phyloP scores from a whole-genome alignment of 805 yeast species.

The Hanseniaspora guilliermondii region DNA sequence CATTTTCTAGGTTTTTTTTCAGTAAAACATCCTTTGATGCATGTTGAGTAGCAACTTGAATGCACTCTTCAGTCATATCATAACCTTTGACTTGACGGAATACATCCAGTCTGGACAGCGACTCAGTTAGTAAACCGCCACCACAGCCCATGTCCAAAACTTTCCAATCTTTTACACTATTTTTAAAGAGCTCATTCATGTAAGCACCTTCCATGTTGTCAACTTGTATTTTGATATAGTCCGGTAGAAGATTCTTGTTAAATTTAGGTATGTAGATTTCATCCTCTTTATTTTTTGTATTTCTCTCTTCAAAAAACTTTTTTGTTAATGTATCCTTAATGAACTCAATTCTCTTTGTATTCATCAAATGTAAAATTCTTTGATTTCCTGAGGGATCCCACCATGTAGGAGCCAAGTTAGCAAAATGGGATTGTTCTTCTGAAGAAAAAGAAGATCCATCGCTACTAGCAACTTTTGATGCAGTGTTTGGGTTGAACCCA shows the following conservation, averaged over 20 bases:
- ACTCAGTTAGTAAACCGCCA: constrained; percentile 88
- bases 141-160: constrained; percentile 94
- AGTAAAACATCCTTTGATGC: constrained; percentile 52
- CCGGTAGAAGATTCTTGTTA: constrained; percentile 54
- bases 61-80: constrained; percentile 73
- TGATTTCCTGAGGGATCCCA: constrained; percentile 95
- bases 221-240: constrained; percentile 37
- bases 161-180: constrained; percentile 27
- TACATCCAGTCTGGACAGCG: constrained; percentile 62
- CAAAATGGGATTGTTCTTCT: constrained; percentile 67
- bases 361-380: constrained; percentile 89
- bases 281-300: background rate
- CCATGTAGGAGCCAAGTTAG: constrained; percentile 86
- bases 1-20: constrained; percentile 26
- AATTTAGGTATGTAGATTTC: constrained; percentile 68
- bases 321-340: constrained; percentile 40
- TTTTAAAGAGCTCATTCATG: constrained; percentile 22
- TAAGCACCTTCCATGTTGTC: constrained; percentile 42
- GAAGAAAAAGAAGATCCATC: constrained; percentile 7
- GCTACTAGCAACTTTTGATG: background rate
- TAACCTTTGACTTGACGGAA: constrained; percentile 61
- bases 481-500: constrained; percentile 4
- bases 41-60: constrained; percentile 69
- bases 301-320: background rate
- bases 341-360: constrained; percentile 76